Evolutionary conservation across 2,329 filamentous ascomycete genomes (phyloP), one percentile per base, ranked within the genome.

Genomic region (Drechslerella dactyloides): DNA sequence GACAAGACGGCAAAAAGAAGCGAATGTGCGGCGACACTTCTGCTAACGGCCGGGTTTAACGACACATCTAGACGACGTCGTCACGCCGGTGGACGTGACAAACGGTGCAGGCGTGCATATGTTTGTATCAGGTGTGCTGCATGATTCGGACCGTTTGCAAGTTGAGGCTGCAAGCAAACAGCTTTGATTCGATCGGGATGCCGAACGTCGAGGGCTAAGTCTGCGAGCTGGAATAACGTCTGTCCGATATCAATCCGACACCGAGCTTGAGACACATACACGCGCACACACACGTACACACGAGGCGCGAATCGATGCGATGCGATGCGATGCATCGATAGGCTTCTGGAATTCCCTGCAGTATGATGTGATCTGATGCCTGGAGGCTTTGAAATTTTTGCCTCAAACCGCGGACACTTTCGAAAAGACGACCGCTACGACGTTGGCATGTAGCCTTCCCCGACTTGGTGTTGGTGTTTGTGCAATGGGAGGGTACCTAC

Each of bases 381-480:
- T 48, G 2, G 44, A 48, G n/a, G 8, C 19, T 23, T 23, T 48
- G 15, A 44, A 10, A 10, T 48, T 61, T 59, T 64, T 63, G 66
- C 59, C 59, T 59, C 54, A 70, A 64, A 64, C 58, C 58, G 52
- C 66, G 66, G 66, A 64, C 66, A 70, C 54, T 70, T 70, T 63
- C 19, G 8, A 19, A 17, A 15, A 15, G 40, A 15, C 17, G 11
- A 15, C 17, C 15, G 40, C 40, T 15, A 15, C 13, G 40, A 15
- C 13, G 13, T 17, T 44, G 40, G 40, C 40, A 15, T 13, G 27
- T 33, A 33, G 40, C 40, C 17, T 15, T 44, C 4, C 40, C 17
- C 40, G 40, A 4, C 17, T 15, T 3, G 40, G 5, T 3, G 5
- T 19, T 19, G 19, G 44, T 21, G 44, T 21, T 48, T 48, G 44